phyloP scores from a whole-genome alignment of 371 early-diverging fungal species.

The Lichtheimia ornata region DNA sequence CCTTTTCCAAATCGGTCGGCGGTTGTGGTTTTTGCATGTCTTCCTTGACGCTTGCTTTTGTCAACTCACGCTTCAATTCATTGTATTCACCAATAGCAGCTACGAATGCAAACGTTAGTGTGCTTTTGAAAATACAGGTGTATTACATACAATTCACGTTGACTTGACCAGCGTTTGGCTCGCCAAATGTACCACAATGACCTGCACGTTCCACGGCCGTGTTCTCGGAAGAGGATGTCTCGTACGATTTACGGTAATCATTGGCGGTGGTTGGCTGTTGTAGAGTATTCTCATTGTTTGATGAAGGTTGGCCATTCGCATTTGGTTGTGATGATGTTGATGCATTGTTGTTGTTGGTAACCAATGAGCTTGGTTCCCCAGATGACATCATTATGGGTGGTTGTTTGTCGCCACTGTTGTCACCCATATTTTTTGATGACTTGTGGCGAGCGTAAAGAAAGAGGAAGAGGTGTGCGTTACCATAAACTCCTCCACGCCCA shows the following conservation, averaged over 20 bases:
- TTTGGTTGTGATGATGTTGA: too few species aligned
- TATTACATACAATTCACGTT: constrained; percentile 14
- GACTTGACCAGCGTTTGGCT: constrained; percentile 12
- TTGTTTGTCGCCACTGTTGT: too few species aligned
- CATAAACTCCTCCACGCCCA: too few species aligned
- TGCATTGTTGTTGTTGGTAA: too few species aligned
- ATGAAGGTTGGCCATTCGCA: too few species aligned
- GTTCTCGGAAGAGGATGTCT: constrained; percentile 3
- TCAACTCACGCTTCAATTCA: constrained; percentile 35
- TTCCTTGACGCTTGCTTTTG: constrained; percentile 25
- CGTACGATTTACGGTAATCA: not conserved
- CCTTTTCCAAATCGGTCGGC: constrained; percentile 3
- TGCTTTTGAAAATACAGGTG: not conserved
- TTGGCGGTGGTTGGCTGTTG: not conserved
- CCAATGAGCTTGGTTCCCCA: too few species aligned
- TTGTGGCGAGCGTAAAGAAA: too few species aligned
- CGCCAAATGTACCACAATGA: constrained; percentile 11
- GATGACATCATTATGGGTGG: too few species aligned
- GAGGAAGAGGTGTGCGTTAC: too few species aligned
- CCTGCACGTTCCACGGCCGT: constrained; percentile 11
- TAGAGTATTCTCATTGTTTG: not conserved
- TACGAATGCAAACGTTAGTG: not conserved
- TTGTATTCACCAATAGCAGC: constrained; percentile 39
- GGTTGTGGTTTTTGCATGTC: not conserved
- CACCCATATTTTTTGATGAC: too few species aligned